phyloP scores from a whole-genome alignment of 495 filamentous ascomycete genomes.

The Neurospora tetrasperma region DNA sequence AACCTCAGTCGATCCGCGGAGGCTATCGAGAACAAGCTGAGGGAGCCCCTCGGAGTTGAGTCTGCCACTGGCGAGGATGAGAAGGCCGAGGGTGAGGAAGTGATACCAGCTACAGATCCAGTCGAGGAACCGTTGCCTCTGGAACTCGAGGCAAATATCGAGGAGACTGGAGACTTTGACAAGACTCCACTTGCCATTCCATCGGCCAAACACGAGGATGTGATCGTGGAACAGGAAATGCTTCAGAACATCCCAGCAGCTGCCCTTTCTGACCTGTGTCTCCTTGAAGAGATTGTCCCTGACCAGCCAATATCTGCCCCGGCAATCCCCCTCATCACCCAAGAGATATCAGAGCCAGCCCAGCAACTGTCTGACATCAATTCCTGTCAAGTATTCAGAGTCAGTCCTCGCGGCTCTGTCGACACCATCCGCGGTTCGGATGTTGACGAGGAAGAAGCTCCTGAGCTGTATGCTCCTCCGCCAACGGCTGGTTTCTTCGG shows the following conservation, averaged over 20 bases:
- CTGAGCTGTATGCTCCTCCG: conserved; percentile 10
- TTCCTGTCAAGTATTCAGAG: background rate
- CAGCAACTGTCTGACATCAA: background rate
- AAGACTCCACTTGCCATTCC: background rate
- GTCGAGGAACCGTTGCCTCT: background rate
- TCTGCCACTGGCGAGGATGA: background rate
- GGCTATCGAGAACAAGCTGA: background rate
- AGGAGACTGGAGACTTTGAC: background rate
- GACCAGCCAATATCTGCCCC: background rate
- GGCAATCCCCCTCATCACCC: background rate
- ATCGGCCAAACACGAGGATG: background rate
- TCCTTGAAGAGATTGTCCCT: background rate
- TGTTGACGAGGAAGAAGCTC: background rate
- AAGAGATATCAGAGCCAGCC: background rate
- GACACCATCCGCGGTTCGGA: conserved; percentile 10
- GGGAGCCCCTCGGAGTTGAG: background rate
- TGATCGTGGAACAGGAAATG: background rate
- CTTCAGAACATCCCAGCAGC: background rate
- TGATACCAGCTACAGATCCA: background rate
- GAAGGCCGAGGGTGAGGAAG: background rate
- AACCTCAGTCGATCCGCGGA: background rate
- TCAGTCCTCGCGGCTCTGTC: conserved; percentile 11
- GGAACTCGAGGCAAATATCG: background rate
- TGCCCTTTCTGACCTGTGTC: background rate
- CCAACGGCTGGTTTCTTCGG: conserved; percentile 33